Evolutionary conservation across 495 filamentous ascomycete genomes (phyloP), one percentile per base, ranked within the genome.

Genomic region (Podospora anserina): DNA sequence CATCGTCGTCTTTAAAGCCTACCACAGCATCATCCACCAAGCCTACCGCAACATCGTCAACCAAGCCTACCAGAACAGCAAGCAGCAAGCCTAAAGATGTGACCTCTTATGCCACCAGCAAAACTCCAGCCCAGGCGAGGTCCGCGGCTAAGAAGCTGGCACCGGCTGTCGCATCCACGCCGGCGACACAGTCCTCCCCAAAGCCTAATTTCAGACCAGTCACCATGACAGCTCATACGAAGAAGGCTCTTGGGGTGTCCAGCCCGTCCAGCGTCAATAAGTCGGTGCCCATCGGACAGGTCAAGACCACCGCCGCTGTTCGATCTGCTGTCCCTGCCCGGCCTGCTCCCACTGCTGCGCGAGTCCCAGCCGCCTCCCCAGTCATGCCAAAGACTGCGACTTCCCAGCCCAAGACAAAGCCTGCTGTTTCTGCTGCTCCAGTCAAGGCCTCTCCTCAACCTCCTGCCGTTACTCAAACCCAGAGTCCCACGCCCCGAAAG

Each of bases 161-260:
- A 0, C 67, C 68, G 2, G 72, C 70, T 7, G 39, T 23, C 3
- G 34, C 56, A 7, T 20, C 49, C 26, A 19, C 65, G 0, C 68
- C 72, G 15, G 70, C 72, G 16, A 49, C 28, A 11, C 28, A 54
- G 6, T 63, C 15, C 7, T 19, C 70, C 3, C 61, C 11, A 18
- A 39, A 63, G 18, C 66, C 69, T 30, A 68, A 74, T 63, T 30
- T 70, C 63, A 65, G 70, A n/a, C 72, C 72, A 0, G 62, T 64
- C 13, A 68, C 66, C 53, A 34, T 60, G 20, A 72, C 72, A 1
- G 70, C 72, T n/a, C 72, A 74, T 59, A 70, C 64, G 53, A 66
- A 70, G 59, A 65, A 67, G 3, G 72, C 72, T n/a, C 32, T 74
- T 20, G 62, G 70, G 20, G 70, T 53, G 0, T 30, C 69, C 39